Evolutionary conservation across 2,329 filamentous ascomycete genomes (phyloP).

Genomic region (Colletotrichum filicis): DNA sequence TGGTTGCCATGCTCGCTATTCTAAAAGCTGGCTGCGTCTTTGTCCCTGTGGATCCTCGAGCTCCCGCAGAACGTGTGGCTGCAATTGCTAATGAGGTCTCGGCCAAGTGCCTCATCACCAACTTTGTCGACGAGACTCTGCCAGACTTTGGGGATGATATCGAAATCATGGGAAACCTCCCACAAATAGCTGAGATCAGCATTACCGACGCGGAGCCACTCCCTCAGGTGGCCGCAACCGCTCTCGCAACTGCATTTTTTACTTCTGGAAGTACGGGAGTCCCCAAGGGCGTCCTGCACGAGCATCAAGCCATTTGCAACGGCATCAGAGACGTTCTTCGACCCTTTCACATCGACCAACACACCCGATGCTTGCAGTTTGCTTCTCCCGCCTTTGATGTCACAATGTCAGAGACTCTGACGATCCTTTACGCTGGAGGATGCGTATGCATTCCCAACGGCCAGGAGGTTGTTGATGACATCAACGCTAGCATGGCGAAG

Average conservation of each 20-base stretch:
- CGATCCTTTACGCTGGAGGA: slow-evolving; percentile 47
- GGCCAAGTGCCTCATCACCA: too few relatives aligned
- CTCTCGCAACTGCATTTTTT: neutral
- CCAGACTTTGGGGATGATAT: too few relatives aligned
- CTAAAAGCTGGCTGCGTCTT: neutral
- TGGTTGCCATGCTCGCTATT: neutral
- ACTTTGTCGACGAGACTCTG: too few relatives aligned
- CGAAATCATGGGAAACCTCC: too few relatives aligned
- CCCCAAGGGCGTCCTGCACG: neutral
- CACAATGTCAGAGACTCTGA: slow-evolving; percentile 47
- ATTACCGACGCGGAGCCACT: too few relatives aligned
- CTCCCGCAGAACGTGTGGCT: neutral
- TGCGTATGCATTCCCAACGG: slow-evolving; percentile 44
- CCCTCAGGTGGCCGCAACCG: too few relatives aligned
- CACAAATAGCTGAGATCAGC: too few relatives aligned
- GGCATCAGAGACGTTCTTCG: neutral
- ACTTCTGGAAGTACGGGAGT: neutral
- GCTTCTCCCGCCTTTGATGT: slow-evolving; percentile 65
- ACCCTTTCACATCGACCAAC: slow-evolving; percentile 43
- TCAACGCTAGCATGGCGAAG: too few relatives aligned
- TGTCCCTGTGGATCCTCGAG: neutral
- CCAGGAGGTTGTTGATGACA: too few relatives aligned
- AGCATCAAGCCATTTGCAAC: slow-evolving; percentile 2
- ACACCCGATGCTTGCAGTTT: slow-evolving; percentile 58
- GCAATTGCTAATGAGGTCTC: neutral